A percentile compares a stretch with the other conserved stretches of the same genome.
Conservation (phyloP, 495 filamentous ascomycete species). For the Podospora conica region DNA sequence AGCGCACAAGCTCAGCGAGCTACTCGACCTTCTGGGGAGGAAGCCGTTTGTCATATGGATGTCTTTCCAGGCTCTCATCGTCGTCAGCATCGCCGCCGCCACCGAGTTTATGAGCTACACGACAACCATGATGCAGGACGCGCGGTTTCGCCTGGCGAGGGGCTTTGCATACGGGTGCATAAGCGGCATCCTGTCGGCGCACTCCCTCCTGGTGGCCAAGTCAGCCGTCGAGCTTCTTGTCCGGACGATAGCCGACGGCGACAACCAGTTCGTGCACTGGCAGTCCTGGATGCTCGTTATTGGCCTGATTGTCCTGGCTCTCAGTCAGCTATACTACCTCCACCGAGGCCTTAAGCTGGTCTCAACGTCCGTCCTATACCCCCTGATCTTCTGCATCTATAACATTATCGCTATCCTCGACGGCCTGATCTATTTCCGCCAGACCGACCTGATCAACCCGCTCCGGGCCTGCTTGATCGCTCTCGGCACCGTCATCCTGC, state of each 20-base stretch:
- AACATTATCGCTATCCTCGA: slow-evolving; percentile 99
- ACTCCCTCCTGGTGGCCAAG: slow-evolving; percentile 89
- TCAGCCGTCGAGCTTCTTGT: slow-evolving; percentile 96
- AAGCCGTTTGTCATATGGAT: slow-evolving; percentile 88
- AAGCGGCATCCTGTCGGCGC: slow-evolving; percentile 90
- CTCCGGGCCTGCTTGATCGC: slow-evolving; percentile 79
- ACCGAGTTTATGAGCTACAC: slow-evolving; percentile 51
- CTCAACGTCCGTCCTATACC: slow-evolving; percentile 94
- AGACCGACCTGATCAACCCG: slow-evolving; percentile 68
- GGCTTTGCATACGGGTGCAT: slow-evolving; percentile 85
- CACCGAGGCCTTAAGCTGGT: slow-evolving; percentile 89
- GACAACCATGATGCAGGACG: slow-evolving; percentile 45
- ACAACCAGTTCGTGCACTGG: slow-evolving; percentile 96
- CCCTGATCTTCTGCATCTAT: slow-evolving; percentile 97
- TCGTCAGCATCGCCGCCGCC: slow-evolving; percentile 57
- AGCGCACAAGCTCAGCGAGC: slow-evolving; percentile 77
- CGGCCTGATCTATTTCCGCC: slow-evolving; percentile 93
- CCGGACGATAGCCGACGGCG: slow-evolving; percentile 75
- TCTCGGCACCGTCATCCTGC: slow-evolving; percentile 77
- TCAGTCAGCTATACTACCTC: slow-evolving; percentile 91
- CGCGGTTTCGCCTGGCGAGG: slow-evolving; percentile 67
- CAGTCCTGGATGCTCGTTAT: slow-evolving; percentile 93
- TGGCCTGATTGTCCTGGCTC: slow-evolving; percentile 71
- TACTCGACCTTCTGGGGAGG: slow-evolving; percentile 68
- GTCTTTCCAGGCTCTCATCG: slow-evolving; percentile 64